phyloP scores from a whole-genome alignment of 257 asterid species.

The Solanum chilense region DNA sequence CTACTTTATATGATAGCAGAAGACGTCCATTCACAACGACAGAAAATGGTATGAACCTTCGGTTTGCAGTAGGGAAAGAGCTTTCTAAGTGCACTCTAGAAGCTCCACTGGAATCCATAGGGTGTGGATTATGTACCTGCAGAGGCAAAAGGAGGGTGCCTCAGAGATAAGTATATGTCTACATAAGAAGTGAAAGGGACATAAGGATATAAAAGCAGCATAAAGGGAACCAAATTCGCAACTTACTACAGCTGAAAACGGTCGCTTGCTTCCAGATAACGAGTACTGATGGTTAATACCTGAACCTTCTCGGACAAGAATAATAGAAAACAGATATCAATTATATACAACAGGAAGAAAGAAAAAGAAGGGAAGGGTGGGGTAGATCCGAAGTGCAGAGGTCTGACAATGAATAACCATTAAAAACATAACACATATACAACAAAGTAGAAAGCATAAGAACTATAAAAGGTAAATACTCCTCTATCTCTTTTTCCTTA shows the following conservation, averaged over 20 bases:
- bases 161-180: not conserved
- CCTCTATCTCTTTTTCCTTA: not conserved
- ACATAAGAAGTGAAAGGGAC: not conserved
- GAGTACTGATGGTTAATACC: constrained; percentile 15
- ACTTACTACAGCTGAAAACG: constrained; percentile 35
- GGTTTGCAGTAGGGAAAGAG: constrained; percentile 22
- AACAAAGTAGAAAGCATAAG: not conserved
- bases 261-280: constrained; percentile 32
- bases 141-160: not conserved
- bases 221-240: not conserved
- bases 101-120: constrained; percentile 24
- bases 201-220: not conserved
- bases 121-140: constrained; percentile 31
- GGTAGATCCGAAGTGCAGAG: not conserved
- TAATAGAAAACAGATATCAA: not conserved
- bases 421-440: not conserved
- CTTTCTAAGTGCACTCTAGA: constrained; percentile 22
- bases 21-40: not conserved
- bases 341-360: not conserved
- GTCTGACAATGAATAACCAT: not conserved
- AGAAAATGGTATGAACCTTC: constrained; percentile 24
- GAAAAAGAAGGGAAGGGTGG: not conserved
- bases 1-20: not conserved
- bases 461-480: not conserved
- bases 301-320: not conserved